phyloP scores from a whole-genome alignment of 208 protist genomes.

The Crithidia mellificae region DNA sequence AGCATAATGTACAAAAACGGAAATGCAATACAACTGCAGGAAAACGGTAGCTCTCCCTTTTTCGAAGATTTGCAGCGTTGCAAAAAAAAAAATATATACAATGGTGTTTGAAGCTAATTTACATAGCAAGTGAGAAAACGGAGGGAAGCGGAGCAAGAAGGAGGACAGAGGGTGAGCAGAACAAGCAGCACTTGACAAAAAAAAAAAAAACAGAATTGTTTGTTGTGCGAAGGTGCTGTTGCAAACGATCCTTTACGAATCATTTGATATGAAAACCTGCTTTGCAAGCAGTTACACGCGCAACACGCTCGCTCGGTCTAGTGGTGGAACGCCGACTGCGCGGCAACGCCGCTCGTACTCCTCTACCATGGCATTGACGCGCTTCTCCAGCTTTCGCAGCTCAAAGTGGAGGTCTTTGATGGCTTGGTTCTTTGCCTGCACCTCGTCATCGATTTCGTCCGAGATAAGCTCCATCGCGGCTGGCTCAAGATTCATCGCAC shows the following conservation, averaged over 20 bases:
- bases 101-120: not conserved
- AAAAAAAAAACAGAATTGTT: too few species aligned
- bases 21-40: too few species aligned
- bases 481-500: constrained; percentile 93
- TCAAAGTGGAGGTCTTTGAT: constrained; percentile 97
- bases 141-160: not conserved
- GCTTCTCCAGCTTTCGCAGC: constrained; percentile 79
- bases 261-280: too few species aligned
- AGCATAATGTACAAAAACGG: too few species aligned
- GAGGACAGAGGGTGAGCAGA: not conserved
- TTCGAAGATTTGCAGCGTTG: too few species aligned
- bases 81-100: not conserved
- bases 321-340: constrained; percentile 46
- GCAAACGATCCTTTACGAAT: too few species aligned
- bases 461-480: constrained; percentile 81
- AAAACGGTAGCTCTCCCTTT: too few species aligned
- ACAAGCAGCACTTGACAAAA: not conserved
- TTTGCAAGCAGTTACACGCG: too few species aligned
- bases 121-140: not conserved
- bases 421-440: constrained; percentile 93
- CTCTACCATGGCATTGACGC: constrained; percentile 55
- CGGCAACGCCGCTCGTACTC: constrained; percentile 84
- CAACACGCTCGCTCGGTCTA: constrained; percentile 57
- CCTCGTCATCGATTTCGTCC: constrained; percentile 88
- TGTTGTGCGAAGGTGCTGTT: too few species aligned